Evolutionary conservation across 345 rosid species (phyloP), one percentile per base, ranked within the genome.

Genomic region (Rhizophora mangle): DNA sequence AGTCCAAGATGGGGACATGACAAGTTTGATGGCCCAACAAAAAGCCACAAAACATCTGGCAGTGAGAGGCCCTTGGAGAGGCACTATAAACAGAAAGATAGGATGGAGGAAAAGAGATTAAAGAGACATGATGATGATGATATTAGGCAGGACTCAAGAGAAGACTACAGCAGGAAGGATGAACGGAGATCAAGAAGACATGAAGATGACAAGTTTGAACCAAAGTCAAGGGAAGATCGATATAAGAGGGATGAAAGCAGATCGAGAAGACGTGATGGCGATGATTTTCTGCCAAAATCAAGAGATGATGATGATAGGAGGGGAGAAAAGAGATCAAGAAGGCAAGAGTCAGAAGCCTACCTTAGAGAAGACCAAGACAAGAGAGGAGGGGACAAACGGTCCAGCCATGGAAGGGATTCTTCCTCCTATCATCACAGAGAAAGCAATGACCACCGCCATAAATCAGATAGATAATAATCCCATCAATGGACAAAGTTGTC

Each of bases 1-100:
- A 80, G 80, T 73, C 67, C 84, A 27, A 83, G 24, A 75, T 89
- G 93, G 97, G 90, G 87, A 55, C 86, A 88, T 73, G 93, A 85
- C 72, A 88, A 78, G 74, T 93, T 83, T 77, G 87, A 82, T 55
- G 91, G 82, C 65, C 71, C 81, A 54, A 80, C 68, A 31, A 81
- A 71, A 77, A 77, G 64, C 7, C 83, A 82, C 54, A 75, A 68
- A 77, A 70, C 73, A 74, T 78, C 70, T 73, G 77, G 74, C 53
- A 55, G 34, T 7, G 68, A 70, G 21, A 62, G 71, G 64, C 39
- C 64, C 29, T 52, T 54, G 15, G 71, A 54, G 60, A 62, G 27
- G 52, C 64, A 61, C 22, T 58, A 37, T 55, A 62, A 43, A 66
- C 75, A 52, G 32, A 67, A 37, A 55, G 68, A 61, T 26, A 15